These are phyloP conservation scores for Amanita subjunquillea DNA, from an alignment of 768 basidiomycete genomes.

Conservation along the genomic window DNA sequence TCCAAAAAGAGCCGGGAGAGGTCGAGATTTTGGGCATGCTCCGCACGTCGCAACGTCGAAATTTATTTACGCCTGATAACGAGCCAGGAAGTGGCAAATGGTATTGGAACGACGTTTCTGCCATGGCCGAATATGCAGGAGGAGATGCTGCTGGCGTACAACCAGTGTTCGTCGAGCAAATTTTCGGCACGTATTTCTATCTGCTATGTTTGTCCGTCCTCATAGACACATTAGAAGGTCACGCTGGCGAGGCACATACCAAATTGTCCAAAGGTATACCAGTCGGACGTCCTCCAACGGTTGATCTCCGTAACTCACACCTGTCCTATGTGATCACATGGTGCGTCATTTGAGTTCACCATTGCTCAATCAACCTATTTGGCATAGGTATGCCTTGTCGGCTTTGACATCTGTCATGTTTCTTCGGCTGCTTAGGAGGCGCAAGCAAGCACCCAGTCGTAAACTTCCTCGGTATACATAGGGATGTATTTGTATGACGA, in stretches of 20 bases:
- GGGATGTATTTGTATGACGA: background rate
- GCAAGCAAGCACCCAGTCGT: conserved; percentile 35
- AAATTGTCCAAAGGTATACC: conserved; percentile 66
- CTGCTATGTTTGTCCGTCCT: background rate
- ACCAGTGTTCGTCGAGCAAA: conserved; percentile 83
- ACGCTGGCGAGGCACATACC: conserved; percentile 60
- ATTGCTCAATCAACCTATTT: background rate
- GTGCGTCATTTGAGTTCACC: conserved; percentile 29
- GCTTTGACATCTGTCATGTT: conserved; percentile 82
- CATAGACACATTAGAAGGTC: conserved; percentile 50
- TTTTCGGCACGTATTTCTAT: conserved; percentile 57
- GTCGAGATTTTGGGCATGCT: conserved; percentile 84
- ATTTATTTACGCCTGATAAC: conserved; percentile 86
- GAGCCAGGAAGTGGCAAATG: conserved; percentile 69
- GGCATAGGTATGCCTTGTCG: conserved; percentile 77
- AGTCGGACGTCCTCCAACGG: conserved; percentile 69
- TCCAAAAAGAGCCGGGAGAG: conserved; percentile 35
- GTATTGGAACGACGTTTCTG: conserved; percentile 84
- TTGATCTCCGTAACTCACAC: conserved; percentile 91
- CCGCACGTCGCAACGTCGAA: conserved; percentile 61
- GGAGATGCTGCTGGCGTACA: conserved; percentile 67
- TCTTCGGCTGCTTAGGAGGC: conserved; percentile 49
- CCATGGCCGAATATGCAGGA: conserved; percentile 72
- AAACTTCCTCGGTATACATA: conserved; percentile 46
- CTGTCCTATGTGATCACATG: conserved; percentile 93